Evolutionary conservation across 2,329 filamentous ascomycete genomes (phyloP).

Genomic region (Claviceps sp.): DNA sequence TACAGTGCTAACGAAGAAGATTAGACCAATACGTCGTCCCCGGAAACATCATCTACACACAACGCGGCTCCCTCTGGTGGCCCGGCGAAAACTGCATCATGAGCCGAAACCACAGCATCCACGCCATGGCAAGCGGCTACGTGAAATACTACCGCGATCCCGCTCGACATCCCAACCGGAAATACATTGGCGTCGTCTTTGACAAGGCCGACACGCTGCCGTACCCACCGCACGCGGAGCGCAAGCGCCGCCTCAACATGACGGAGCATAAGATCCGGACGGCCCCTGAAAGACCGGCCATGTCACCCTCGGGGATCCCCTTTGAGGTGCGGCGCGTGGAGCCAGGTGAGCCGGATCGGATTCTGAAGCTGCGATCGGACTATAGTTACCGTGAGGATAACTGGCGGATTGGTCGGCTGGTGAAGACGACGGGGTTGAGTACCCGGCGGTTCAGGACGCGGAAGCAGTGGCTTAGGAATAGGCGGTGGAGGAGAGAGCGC

Average conservation of each 20-base stretch:
- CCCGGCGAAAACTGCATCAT: conserved; percentile 92
- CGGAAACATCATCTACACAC: conserved; percentile 96
- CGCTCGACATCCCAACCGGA: conserved; percentile 63
- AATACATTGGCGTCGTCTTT: conserved; percentile 91
- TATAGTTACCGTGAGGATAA: conserved; percentile 49
- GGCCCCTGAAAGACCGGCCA: conserved; percentile 20
- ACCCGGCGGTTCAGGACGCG: conserved; percentile 37
- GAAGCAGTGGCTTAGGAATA: conserved; percentile 33
- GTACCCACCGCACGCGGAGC: conserved; percentile 57
- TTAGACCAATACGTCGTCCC: conserved; percentile 90
- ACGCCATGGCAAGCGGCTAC: conserved; percentile 71
- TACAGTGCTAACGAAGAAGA: not conserved
- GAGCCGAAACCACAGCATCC: conserved; percentile 94
- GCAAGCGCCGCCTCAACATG: conserved; percentile 65
- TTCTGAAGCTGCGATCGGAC: conserved; percentile 36
- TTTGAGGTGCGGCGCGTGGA: conserved; percentile 29
- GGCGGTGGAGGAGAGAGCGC: conserved; percentile 28
- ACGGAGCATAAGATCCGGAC: conserved; percentile 36
- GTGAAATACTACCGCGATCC: conserved; percentile 96
- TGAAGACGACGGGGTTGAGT: conserved; percentile 35
- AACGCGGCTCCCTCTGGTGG: conserved; percentile 88
- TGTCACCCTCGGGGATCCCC: conserved; percentile 38
- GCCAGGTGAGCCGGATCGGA: conserved; percentile 28
- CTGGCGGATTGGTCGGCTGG: conserved; percentile 43
- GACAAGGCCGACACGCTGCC: conserved; percentile 71